Base-by-base conservation (phyloP, 1,284 basidiomycete genomes). In the Wallemia mellicola region DNA sequence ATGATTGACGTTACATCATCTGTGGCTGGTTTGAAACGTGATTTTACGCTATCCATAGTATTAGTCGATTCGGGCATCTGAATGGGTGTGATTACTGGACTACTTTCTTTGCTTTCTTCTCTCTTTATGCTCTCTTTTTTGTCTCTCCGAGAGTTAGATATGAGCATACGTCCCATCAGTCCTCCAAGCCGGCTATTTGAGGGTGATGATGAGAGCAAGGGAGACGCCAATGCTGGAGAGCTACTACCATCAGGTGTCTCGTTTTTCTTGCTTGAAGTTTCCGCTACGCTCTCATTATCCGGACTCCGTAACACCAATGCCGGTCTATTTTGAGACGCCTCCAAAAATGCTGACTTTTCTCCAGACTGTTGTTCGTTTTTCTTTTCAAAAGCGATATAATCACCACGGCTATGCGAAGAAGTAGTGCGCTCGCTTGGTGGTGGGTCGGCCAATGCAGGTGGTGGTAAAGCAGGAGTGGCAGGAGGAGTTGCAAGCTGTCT, bases 1-100 rank as follows among this genome's bases (percentile, higher is more conserved):
- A 71, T 64, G 25, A 87, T 66, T 0, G 74, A 73, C 0, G 91
- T 91, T 1, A 78, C 81, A 56, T 96, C 91, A 57, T 79, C 75
- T 0, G 78, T 67, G 0, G 86, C 83, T 2, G 86, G 85, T 5
- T 72, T 75, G 58, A 95, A 72, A 17, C 38, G 14, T 11, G 14
- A 54, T 28, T 55, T 61, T 25, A 58, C 28, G 2, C 60, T 61
- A n/a, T 59, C 59, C 54, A 58, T 58, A 25, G 30, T 60, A 28
- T 56, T 58, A 15, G 27, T n/a, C 19, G 14, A n/a, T 17, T n/a
- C 22, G 5, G 14, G 38, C 38, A n/a, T 3, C 22, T 48, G 38
- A 48, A n/a, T 48, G 9, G 38, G 38, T 48, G 38, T n/a, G 5
- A 48, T 48, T 5, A 48, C 38, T 48, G 38, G 38, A 48, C 38